Base-by-base conservation (phyloP, 2,329 filamentous ascomycete genomes). In the Cryphonectria naterciae region DNA sequence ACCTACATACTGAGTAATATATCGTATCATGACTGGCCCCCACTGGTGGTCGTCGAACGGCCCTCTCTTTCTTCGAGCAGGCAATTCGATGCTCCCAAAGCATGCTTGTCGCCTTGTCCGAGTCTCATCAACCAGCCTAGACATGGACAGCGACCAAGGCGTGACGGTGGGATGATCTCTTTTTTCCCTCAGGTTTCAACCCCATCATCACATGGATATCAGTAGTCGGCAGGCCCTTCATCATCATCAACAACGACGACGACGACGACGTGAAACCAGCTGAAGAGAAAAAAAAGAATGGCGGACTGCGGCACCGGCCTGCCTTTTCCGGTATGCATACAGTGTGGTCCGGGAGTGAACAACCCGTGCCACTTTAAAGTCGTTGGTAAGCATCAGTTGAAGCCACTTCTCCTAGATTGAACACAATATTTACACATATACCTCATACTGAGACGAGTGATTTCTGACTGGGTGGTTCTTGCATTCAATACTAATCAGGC, bases 321-420 rank as follows among this genome's bases (percentile, higher is more conserved):
- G 7, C 70, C 70, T 4, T 61, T 72, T 3, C 70, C 67, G 11
- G 70, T 71, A 25, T 72, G 70, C 43, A 72, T 72, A 28, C 70
- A 72, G 32, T 72, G 70, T 37, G 67, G 70, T 5, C 70, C 70
- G 35, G 63, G 63, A 11, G 70, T 69, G 10, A 71, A 71, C 46
- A 71, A 71, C 56, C 56, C 70, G 6, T 71, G 70, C 46, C 70
- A 72, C 67, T 72, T 72, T 25, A 72, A 72, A 37, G 25, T 69
- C 28, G 46, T 72, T 28, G 70, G 67, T 72, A 60, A 32, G 69
- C 15, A 41, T 22, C 25, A n/a, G 32, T 13, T 64, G 17, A 7
- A 17, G 4, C 15, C 2, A 6, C 11, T 39, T 10, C 10, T 11
- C 28, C 49, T 15, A 4, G 2, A 10, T n/a, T 39, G 28, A 39